phyloP scores from a whole-genome alignment of 768 basidiomycete genomes.

The Lactifluus volemus region DNA sequence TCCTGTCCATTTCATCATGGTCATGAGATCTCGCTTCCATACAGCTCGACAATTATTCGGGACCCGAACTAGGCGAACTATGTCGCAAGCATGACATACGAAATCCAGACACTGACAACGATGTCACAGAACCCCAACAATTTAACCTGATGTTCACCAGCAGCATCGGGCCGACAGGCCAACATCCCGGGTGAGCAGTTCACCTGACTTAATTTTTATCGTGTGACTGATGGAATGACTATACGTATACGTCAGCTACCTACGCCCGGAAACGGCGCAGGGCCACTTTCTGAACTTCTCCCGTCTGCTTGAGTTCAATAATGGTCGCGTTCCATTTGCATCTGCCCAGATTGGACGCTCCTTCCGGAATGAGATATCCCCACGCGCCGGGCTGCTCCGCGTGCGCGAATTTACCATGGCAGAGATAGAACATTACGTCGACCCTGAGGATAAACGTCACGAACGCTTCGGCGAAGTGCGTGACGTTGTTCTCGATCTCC shows the following conservation, averaged over 20 bases:
- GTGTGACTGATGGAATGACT: background rate
- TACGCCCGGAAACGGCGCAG: constrained; percentile 97
- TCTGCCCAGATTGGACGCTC: constrained; percentile 94
- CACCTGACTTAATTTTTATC: background rate
- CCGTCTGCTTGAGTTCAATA: constrained; percentile 96
- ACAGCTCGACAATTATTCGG: constrained; percentile 91
- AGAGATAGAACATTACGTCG: constrained; percentile 98
- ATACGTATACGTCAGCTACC: constrained; percentile 44
- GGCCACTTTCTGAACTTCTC: constrained; percentile 99
- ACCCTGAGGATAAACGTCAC: constrained; percentile 87
- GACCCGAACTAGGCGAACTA: constrained; percentile 80
- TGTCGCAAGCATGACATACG: constrained; percentile 70
- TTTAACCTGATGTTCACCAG: constrained; percentile 99
- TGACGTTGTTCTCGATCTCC: constrained; percentile 62
- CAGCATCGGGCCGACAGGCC: constrained; percentile 95
- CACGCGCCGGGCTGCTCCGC: constrained; percentile 89
- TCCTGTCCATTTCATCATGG: constrained; percentile 2
- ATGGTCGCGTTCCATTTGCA: constrained; percentile 91
- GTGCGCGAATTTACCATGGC: constrained; percentile 99
- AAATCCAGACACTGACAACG: constrained; percentile 90
- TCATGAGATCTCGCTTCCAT: constrained; percentile 9
- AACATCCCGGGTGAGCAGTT: constrained; percentile 75
- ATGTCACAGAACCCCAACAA: constrained; percentile 84
- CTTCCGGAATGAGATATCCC: constrained; percentile 98
- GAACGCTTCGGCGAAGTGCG: constrained; percentile 74